Evolutionary conservation across 164 flowering plant species (phyloP).

Genomic region (Warburgia ugandensis): DNA sequence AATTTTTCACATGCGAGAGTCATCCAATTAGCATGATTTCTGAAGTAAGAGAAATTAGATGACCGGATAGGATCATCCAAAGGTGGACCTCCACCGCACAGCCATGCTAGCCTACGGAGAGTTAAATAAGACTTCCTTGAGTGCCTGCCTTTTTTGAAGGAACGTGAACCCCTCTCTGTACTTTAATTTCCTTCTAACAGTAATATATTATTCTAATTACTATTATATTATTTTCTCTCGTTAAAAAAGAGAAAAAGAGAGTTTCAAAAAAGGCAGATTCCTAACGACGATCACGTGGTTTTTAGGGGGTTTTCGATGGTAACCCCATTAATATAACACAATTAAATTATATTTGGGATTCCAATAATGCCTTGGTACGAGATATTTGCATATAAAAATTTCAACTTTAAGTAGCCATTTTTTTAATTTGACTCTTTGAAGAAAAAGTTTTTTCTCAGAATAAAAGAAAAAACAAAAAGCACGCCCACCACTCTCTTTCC

Average conservation of each 20-base stretch:
- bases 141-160: neutral
- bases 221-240: neutral
- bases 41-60: too few species aligned
- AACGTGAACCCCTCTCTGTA: too few species aligned
- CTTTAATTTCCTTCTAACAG: neutral
- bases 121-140: too few species aligned
- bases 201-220: too few species aligned
- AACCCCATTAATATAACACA: neutral
- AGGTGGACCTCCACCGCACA: too few species aligned
- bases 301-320: constrained; percentile 3
- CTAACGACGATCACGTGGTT: constrained; percentile 7
- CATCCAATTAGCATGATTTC: too few species aligned
- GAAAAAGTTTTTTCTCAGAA: neutral
- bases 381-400: neutral
- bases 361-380: constrained; percentile 10
- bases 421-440: neutral
- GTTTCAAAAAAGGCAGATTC: constrained; percentile 5
- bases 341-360: constrained; percentile 7
- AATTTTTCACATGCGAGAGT: too few species aligned
- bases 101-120: too few species aligned
- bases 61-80: too few species aligned
- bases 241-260: constrained; percentile 1
- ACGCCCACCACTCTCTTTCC: neutral
- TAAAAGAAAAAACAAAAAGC: constrained; percentile 1
- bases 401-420: neutral